Base-by-base conservation (phyloP, 768 basidiomycete species). In the Termitomyces sp. region DNA sequence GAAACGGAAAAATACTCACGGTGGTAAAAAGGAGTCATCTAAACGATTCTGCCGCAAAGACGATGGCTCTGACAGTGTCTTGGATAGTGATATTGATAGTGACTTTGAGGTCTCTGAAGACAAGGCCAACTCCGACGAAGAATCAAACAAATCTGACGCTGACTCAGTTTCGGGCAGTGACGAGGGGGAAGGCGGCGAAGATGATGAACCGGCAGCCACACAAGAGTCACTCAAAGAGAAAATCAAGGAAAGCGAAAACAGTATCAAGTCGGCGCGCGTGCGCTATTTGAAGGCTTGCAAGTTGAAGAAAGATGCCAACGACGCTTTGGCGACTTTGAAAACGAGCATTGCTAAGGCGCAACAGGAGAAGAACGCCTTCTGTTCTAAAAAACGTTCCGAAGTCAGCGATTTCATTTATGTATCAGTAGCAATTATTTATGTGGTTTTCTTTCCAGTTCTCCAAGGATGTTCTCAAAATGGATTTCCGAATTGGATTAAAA, bases 341-440 rank as follows among this genome's bases (percentile, higher is more conserved):
- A 78, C 79, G 59, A 76, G 76, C 62, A 69, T 74, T 18, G 71
- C 74, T 4, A 69, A 68, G 32, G 76, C 75, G 29, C 81, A 82
- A 62, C 83, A 78, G 60, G 79, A 81, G 56, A 86, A 86, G 72
- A 85, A 85, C 59, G 81, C 77, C 0, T 84, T 82, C 63, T 86
- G 84, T 61, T 82, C 83, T 0, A 62, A 78, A 56, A 83, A 79
- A 65, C 75, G 83, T 5, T 82, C 81, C 3, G 80, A 82, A 70
- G 83, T 82, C 47, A 58, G 13, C 26, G 18, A 6, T 34, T 50
- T 46, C 52, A 12, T 27, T 47, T 52, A 24, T 7, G 3, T 5
- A 8, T 20, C 46, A 16, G 20, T 46, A 36, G 22, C 18, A 24
- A 44, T 46, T 55, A 48, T 20, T 63, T 42, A 61, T 13, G 31